A percentile compares a stretch with the other conserved stretches of the same genome.
Evolutionary conservation across 768 basidiomycete species (phyloP).

Genomic region (Auricularia sp.): DNA sequence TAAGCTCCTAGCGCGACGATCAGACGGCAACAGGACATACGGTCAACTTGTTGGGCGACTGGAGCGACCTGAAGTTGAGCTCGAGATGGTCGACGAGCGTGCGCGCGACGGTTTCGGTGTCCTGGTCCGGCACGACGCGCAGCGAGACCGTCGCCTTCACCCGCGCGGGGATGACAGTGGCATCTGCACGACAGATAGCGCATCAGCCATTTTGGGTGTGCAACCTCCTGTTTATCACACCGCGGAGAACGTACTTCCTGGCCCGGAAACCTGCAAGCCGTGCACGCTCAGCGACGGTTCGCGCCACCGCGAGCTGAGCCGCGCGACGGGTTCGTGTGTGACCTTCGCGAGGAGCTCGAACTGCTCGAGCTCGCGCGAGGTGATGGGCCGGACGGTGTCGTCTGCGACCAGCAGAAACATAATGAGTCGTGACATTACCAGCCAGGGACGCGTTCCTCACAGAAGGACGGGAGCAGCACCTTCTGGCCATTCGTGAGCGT

Average conservation of each 20-base stretch:
- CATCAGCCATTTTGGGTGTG: no score
- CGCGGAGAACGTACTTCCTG: slow-evolving; percentile 44
- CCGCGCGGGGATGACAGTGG: slow-evolving; percentile 79
- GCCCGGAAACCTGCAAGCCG: slow-evolving; percentile 72
- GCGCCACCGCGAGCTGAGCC: slow-evolving; percentile 73
- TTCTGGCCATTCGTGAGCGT: slow-evolving; percentile 47
- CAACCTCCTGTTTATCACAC: no score
- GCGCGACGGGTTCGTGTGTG: slow-evolving; percentile 54
- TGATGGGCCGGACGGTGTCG: slow-evolving; percentile 62
- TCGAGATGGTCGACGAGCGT: slow-evolving; percentile 50
- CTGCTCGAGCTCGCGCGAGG: slow-evolving; percentile 52
- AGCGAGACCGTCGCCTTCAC: slow-evolving; percentile 82
- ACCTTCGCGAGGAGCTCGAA: slow-evolving; percentile 62
- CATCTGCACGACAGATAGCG: slow-evolving; percentile 32
- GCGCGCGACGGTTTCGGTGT: slow-evolving; percentile 55
- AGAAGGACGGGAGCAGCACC: slow-evolving; percentile 73
- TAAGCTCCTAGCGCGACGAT: not conserved
- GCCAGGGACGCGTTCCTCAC: slow-evolving; percentile 35
- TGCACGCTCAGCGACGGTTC: slow-evolving; percentile 87
- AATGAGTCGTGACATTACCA: not conserved
- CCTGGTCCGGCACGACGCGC: slow-evolving; percentile 91
- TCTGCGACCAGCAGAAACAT: slow-evolving; percentile 31
- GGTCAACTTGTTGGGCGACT: slow-evolving; percentile 62
- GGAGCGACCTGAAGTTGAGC: slow-evolving; percentile 44
- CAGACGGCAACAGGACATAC: slow-evolving; percentile 29